Percentiles rank a stretch among this genome's conserved stretches.
Evolutionary conservation across 2,329 filamentous ascomycete species (phyloP).

Genomic region (Apiospora marii): DNA sequence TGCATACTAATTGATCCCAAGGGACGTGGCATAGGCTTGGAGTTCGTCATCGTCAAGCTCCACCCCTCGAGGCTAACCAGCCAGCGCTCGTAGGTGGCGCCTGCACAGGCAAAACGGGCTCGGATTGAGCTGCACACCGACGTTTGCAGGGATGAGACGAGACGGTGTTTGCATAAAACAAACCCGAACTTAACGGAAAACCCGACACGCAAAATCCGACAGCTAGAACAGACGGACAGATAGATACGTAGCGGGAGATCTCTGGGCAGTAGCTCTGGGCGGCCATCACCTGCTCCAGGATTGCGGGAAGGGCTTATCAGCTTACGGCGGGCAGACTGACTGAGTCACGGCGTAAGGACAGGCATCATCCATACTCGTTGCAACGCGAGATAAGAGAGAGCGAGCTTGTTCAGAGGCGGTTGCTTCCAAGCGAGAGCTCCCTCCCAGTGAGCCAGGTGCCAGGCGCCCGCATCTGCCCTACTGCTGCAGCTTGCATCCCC

Average conservation of each 20-base stretch:
- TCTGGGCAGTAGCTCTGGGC: background rate
- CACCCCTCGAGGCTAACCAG: background rate
- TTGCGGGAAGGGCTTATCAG: background rate
- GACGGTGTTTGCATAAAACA: constrained; percentile 20
- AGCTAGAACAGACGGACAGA: background rate
- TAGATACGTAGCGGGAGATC: background rate
- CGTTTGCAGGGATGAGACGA: background rate
- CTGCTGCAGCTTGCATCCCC: background rate
- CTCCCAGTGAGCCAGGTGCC: background rate
- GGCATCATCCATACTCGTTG: background rate
- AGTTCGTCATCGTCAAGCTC: constrained; percentile 18
- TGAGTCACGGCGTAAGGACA: background rate
- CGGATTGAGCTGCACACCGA: constrained; percentile 6
- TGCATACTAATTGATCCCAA: background rate
- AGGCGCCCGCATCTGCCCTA: background rate
- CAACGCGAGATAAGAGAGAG: background rate
- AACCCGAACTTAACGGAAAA: constrained; percentile 2
- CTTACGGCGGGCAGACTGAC: background rate
- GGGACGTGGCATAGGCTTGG: constrained; percentile 12
- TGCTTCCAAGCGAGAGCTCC: background rate
- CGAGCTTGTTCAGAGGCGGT: background rate
- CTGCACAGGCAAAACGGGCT: background rate
- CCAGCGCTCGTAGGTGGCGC: background rate
- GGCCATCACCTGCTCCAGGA: constrained; percentile 3
- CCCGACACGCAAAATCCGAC: constrained; percentile 14